Base-by-base conservation (phyloP, 352 stramenopile genomes). In the Phytophthora parvispora region DNA sequence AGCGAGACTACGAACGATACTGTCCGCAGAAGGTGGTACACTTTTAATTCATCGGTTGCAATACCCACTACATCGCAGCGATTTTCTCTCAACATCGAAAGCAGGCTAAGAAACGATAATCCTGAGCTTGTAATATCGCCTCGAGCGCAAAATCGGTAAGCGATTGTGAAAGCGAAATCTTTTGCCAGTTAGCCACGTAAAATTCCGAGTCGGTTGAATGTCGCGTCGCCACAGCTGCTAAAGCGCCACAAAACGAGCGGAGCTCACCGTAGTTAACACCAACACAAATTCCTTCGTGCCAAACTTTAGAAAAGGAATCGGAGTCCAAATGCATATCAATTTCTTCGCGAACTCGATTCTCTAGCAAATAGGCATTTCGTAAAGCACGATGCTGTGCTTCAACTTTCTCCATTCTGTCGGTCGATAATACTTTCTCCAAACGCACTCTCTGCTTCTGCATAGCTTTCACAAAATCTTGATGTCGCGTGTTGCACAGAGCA, bases 111-210 rank as follows among this genome's bases (percentile, higher is more conserved):
- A 25, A 62, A 9, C 34, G 38, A 68, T 67, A 77, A 24, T 69
- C 49, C 42, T 67, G 58, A 38, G 58, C 57, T 43, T 77, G 64
- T 22, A 77, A 27, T 45, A 66, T 77, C 47, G 69, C 52, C 15
- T 77, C 64, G 0, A 77, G 28, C 16, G 52, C 34, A 55, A 77
- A 70, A 25, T 77, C 64, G 10, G 54, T 74, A 36, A 63, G 22
- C 42, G 47, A 65, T 18, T 70, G 58, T 6, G 64, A 63, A 40
- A 70, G 70, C 7, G 57, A 64, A 22, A 50, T 29, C 29, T 77
- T 77, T 13, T 47, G 25, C 69, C 69, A 77, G 42, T 77, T 77
- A 28, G 74, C 40, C 43, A 77, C 22, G 18, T 56, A 32, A 59
- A 74, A 69, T n/a, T 64, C 36, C 1, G 32, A 38, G 9, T 69